These are phyloP conservation scores for sorghum (Sorghum bicolor) DNA, from an alignment of 176 grass and related monocot genomes.

Conservation along the genomic window Sorghum_bicolor_NCBIv3 NC_012878.2:9899001-9899500, in stretches of 20 bases:
- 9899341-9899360: background rate
- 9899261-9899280: background rate
- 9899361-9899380: background rate
- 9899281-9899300: background rate
- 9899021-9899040: background rate
- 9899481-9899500: background rate
- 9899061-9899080: background rate
- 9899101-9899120: background rate
- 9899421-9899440: background rate
- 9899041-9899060: background rate
- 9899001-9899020: conserved; percentile 55
- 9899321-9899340: background rate
- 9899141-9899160: background rate
- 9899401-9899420: background rate
- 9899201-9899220: background rate
- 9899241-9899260: conserved; percentile 9
- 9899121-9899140: background rate
- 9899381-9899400: background rate
- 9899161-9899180: background rate
- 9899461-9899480: background rate
- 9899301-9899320: background rate
- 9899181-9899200: background rate
- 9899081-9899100: conserved; percentile 13
- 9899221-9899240: conserved; percentile 7
- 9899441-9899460: background rate